Conservation (phyloP, 2,329 filamentous ascomycete genomes). For the Tolypocladium sp. region DNA sequence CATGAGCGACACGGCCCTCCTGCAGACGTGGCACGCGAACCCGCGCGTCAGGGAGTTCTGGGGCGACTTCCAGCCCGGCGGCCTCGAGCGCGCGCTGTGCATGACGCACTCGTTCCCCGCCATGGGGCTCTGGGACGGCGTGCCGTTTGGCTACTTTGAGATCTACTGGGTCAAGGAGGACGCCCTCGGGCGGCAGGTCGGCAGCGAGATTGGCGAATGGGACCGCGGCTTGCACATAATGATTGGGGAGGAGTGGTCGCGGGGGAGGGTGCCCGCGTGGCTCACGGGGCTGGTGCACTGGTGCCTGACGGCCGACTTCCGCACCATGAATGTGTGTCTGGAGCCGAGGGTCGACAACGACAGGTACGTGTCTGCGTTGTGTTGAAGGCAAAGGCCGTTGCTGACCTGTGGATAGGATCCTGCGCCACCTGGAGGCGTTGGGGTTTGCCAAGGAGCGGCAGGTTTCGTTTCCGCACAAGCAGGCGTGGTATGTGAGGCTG, state of each 20-base stretch:
- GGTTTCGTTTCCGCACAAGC: conserved; percentile 84
- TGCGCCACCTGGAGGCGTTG: conserved; percentile 56
- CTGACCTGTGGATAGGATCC: conserved; percentile 8
- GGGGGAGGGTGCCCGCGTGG: conserved; percentile 77
- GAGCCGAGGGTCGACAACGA: conserved; percentile 88
- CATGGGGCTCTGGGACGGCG: conserved; percentile 88
- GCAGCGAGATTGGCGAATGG: conserved; percentile 62
- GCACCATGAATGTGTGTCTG: conserved; percentile 75
- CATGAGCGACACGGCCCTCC: conserved; percentile 46
- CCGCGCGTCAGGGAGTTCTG: conserved; percentile 79
- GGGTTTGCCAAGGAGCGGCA: conserved; percentile 86
- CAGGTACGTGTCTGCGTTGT: conserved; percentile 45
- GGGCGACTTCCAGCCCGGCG: conserved; percentile 58
- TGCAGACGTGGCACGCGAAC: conserved; percentile 84
- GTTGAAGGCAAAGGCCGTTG: not conserved
- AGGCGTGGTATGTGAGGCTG: conserved; percentile 76
- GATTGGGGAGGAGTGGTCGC: conserved; percentile 85
- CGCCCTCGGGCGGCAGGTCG: conserved; percentile 58
- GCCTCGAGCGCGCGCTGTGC: conserved; percentile 57
- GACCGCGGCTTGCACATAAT: conserved; percentile 84
- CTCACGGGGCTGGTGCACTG: conserved; percentile 80
- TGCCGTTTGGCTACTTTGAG: conserved; percentile 95
- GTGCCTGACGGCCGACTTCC: conserved; percentile 65
- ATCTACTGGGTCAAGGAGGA: conserved; percentile 99
- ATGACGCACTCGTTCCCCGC: conserved; percentile 76